Evolutionary conservation across 805 yeast species (phyloP).

Genomic region (Zygoascus ofunaensis): DNA sequence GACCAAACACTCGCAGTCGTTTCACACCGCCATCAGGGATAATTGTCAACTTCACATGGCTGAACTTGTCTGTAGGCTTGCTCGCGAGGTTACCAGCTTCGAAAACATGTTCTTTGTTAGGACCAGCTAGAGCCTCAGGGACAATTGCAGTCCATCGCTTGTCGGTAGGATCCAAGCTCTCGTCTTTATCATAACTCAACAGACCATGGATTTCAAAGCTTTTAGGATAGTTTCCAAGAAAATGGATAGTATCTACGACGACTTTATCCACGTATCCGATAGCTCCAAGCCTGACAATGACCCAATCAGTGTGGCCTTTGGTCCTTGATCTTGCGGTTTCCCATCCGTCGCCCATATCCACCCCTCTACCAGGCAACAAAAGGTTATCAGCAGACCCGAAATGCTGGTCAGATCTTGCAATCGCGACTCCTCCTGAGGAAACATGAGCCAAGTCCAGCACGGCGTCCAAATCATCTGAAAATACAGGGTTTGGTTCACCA

Average conservation of each 20-base stretch:
- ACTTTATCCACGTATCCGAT: constrained; percentile 46
- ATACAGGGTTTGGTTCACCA: constrained; percentile 72
- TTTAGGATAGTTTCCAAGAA: constrained; percentile 92
- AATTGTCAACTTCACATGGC: constrained; percentile 72
- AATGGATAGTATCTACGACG: constrained; percentile 85
- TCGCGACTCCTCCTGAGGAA: constrained; percentile 80
- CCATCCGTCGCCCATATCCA: constrained; percentile 98
- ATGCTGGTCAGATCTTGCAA: constrained; percentile 81
- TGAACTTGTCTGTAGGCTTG: constrained; percentile 30
- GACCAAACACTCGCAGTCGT: constrained; percentile 76
- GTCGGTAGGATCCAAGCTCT: constrained; percentile 35
- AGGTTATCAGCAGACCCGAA: constrained; percentile 88
- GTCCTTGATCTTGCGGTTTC: constrained; percentile 85
- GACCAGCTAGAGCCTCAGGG: constrained; percentile 61
- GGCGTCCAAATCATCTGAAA: constrained; percentile 39
- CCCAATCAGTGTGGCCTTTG: constrained; percentile 89
- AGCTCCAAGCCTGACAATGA: constrained; percentile 68
- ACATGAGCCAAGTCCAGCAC: constrained; percentile 73
- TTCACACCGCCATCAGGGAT: constrained; percentile 98
- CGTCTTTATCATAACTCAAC: constrained; percentile 26
- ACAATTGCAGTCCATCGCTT: constrained; percentile 58
- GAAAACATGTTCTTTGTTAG: constrained; percentile 65
- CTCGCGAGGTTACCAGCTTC: constrained; percentile 24
- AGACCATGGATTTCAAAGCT: constrained; percentile 60
- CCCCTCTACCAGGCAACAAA: constrained; percentile 87